Base-by-base conservation (phyloP, 2,329 filamentous ascomycete genomes). In the Aspergillus calidoustus region DNA sequence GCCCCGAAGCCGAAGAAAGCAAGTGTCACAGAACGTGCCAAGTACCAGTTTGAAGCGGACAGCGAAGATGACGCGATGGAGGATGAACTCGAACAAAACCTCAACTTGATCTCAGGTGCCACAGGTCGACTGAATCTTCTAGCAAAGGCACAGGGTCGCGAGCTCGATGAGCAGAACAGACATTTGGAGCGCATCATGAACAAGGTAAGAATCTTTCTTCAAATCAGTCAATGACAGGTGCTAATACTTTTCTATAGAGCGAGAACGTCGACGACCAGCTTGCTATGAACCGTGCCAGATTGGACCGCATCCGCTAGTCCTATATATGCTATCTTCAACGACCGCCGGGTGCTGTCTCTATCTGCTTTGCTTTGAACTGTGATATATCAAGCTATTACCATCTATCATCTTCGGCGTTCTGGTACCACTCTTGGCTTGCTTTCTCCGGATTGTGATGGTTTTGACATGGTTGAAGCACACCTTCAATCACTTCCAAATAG, bases 261-360 rank as follows among this genome's bases (percentile, higher is more conserved):
- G 92, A 96, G 75, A 85, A 83, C 69, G 91, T 96, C 68, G 91
- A 93, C 76, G 91, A 94, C 68, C 86, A 90, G 72, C 91, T 94
- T 70, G 87, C 87, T 61, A 87, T 92, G 85, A 93, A 93, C 81
- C 84, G 90, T 66, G 87, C 89, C 70, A 85, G 87, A 68, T 75
- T 93, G 75, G 87, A 90, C 70, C 84, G 89, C 43, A 80, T 80
- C 63, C 76, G 68, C 65, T 80, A 74, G 63, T 48, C n/a, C 8
- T 11, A 46, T 25, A 43, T 34, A 30, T 46, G 52, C 50, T 58
- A 41, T 46, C 19, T 51, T 52, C 23, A 41, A 54, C 58, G 68
- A 68, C 70, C 66, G 71, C 71, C 72, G 65, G 72, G 72, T 69
- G 72, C 73, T 68, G 69, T 71, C 66, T 60, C 61, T 44, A 50